Conservation (phyloP, 805 yeast species). For the Candida koratica region DNA sequence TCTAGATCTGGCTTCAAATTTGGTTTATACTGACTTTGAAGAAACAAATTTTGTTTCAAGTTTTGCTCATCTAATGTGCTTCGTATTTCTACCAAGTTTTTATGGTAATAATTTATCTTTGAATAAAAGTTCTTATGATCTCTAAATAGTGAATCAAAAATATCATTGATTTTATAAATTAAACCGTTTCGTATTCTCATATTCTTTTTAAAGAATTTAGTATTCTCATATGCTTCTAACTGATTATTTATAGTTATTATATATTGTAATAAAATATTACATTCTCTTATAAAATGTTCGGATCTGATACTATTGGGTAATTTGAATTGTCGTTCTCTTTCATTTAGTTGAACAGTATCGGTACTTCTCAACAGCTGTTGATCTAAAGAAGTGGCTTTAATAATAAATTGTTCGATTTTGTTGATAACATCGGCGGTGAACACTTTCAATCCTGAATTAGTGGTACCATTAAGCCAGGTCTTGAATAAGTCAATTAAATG, state of each 20-base stretch:
- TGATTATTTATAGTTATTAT: slow-evolving; percentile 28
- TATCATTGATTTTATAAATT: slow-evolving; percentile 28
- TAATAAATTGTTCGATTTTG: slow-evolving; percentile 37
- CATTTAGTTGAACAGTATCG: slow-evolving; percentile 2
- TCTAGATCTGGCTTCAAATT: slow-evolving; percentile 11
- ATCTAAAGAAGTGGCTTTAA: slow-evolving; percentile 30
- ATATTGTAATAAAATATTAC: slow-evolving; percentile 32
- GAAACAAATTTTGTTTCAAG: slow-evolving; percentile 14
- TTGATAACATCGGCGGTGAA: slow-evolving; percentile 28
- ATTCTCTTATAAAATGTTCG: slow-evolving; percentile 35
- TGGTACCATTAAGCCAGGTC: slow-evolving; percentile 36
- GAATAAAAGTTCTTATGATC: slow-evolving; percentile 22
- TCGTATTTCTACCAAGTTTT: slow-evolving; percentile 17
- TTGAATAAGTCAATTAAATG: slow-evolving; percentile 37
- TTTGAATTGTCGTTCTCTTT: slow-evolving; percentile 8
- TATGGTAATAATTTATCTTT: slow-evolving; percentile 22
- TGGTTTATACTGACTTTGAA: slow-evolving; percentile 12
- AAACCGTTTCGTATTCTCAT: slow-evolving; percentile 25
- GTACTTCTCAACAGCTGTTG: not conserved
- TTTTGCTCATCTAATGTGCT: slow-evolving; percentile 25
- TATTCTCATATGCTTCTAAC: slow-evolving; percentile 18
- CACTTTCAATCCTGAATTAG: slow-evolving; percentile 31
- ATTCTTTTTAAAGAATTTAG: slow-evolving; percentile 14
- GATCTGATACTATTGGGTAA: slow-evolving; percentile 19
- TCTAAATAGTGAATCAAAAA: slow-evolving; percentile 27